Evolutionary conservation across 129 eudicot genomes (phyloP).

Genomic region (Oenanthe sinensis): DNA sequence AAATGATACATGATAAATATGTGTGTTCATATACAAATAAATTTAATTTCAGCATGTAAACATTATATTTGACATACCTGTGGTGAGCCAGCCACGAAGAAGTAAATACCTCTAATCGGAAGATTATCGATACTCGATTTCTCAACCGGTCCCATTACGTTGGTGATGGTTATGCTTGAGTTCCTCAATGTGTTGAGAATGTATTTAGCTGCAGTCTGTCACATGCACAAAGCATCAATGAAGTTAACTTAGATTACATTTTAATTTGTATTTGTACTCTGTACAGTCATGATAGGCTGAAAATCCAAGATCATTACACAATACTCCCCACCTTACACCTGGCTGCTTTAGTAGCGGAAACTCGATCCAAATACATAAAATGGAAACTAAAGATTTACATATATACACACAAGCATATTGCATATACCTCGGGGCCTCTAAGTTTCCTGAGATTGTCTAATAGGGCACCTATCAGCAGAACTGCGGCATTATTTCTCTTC

Average conservation of each 20-base stretch:
- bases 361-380: too few species aligned
- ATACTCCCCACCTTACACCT: background rate
- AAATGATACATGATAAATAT: background rate
- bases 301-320: background rate
- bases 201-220: background rate
- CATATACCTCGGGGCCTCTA: slow-evolving; percentile 24
- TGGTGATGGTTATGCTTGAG: slow-evolving; percentile 4
- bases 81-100: slow-evolving; percentile 2
- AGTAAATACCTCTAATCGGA: background rate
- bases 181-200: slow-evolving; percentile 2
- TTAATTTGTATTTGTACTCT: background rate
- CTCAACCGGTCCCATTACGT: slow-evolving; percentile 20
- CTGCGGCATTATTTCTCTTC: slow-evolving; percentile 14
- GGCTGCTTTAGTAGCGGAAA: background rate
- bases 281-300: background rate
- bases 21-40: background rate
- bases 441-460: slow-evolving; percentile 9
- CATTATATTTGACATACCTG: background rate
- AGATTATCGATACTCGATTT: background rate
- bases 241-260: background rate
- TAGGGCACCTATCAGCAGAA: slow-evolving; percentile 12
- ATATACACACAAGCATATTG: background rate
- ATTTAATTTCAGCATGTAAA: background rate
- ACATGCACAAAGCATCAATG: background rate
- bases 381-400: background rate